Conservation (phyloP, 2,329 filamentous ascomycete genomes). For the Trichocomaceae sp. region DNA sequence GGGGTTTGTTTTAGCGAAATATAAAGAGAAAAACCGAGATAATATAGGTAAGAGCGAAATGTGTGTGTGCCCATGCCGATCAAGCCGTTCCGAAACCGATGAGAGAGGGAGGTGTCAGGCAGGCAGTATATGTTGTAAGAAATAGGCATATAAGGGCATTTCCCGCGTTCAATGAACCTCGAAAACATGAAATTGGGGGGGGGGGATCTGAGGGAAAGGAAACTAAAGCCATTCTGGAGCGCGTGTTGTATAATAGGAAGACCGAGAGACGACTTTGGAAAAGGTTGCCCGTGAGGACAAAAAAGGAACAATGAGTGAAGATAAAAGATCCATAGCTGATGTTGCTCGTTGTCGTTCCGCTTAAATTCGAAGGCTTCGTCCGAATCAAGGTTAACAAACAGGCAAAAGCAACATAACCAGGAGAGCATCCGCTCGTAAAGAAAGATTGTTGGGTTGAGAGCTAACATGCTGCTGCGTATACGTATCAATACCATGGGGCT, state of each 20-base stretch:
- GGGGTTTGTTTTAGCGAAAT: neutral
- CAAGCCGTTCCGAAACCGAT: neutral
- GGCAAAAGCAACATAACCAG: conserved; percentile 17
- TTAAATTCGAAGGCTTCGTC: conserved; percentile 23
- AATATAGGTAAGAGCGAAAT: neutral
- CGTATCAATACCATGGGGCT: conserved; percentile 40
- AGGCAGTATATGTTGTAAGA: neutral
- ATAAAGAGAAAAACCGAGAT: neutral
- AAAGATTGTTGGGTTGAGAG: conserved; percentile 17
- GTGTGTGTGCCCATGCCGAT: neutral
- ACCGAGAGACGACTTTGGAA: conserved; percentile 24
- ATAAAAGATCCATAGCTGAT: conserved; percentile 29
- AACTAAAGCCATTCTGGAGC: conserved; percentile 19
- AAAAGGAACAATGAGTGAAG: conserved; percentile 20
- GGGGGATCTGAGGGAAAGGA: conserved; percentile 26
- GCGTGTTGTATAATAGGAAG: conserved; percentile 18
- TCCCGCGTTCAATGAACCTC: conserved; percentile 21
- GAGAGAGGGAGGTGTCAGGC: neutral
- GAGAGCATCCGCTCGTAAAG: conserved; percentile 9
- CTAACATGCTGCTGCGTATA: conserved; percentile 21
- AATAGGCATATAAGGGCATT: neutral
- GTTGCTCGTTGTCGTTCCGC: conserved; percentile 24
- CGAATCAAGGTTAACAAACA: conserved; percentile 18
- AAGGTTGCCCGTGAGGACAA: conserved; percentile 11
- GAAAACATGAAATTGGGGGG: conserved; percentile 19